Percentiles rank a stretch among this genome's conserved stretches.
These are phyloP conservation scores for Flaveria brownii DNA, from an alignment of 129 eudicot species.

Conservation along the genomic window DNA sequence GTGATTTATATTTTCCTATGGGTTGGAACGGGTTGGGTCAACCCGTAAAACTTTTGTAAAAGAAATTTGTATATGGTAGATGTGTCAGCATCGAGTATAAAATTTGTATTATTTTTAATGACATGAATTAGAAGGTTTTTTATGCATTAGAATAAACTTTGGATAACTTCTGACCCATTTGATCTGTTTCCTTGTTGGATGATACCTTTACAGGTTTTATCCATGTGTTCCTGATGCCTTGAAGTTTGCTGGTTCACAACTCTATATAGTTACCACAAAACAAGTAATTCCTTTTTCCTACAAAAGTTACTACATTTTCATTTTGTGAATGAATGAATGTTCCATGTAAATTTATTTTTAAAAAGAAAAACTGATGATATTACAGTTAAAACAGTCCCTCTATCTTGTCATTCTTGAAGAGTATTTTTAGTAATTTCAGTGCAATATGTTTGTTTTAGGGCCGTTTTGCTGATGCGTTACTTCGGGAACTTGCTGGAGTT, in stretches of 20 bases:
- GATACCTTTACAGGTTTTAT: slow-evolving; percentile 62
- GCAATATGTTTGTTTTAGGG: slow-evolving; percentile 39
- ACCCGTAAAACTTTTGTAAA: background rate
- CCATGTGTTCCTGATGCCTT: slow-evolving; percentile 98
- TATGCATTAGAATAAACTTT: background rate
- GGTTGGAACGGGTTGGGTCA: background rate
- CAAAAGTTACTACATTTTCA: background rate
- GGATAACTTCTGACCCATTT: background rate
- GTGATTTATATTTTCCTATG: slow-evolving; percentile 28
- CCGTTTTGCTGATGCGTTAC: slow-evolving; percentile 85
- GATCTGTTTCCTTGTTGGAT: background rate
- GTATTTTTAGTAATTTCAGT: background rate
- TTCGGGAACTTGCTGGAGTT: slow-evolving; percentile 90
- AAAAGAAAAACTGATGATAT: background rate
- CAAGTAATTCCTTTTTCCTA: slow-evolving; percentile 49
- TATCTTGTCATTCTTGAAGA: background rate
- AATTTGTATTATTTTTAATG: background rate
- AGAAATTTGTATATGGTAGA: background rate
- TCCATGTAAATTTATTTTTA: no score
- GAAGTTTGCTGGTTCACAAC: slow-evolving; percentile 83
- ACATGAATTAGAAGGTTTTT: background rate
- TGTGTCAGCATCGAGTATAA: no score
- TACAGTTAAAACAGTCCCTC: background rate
- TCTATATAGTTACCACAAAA: slow-evolving; percentile 92
- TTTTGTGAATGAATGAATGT: no score